Conservation (phyloP, 768 basidiomycete genomes). For the Phanerochaete carnosa region DNA sequence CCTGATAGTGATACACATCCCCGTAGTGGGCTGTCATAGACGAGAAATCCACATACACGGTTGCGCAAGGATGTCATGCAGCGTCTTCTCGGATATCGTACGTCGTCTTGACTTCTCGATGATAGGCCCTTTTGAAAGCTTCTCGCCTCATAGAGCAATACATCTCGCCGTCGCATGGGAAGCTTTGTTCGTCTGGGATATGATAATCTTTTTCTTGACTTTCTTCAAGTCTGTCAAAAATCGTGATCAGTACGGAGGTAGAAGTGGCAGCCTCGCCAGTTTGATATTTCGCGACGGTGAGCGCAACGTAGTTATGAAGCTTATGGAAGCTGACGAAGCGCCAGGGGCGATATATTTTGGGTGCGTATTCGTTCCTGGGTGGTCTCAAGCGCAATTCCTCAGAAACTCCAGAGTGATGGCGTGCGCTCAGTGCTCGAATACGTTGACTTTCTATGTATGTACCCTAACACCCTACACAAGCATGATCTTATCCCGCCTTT, state of each 20-base stretch:
- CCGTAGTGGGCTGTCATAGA: slow-evolving; percentile 43
- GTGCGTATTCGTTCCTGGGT: slow-evolving; percentile 35
- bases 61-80: slow-evolving; percentile 21
- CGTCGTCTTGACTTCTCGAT: too few relatives aligned
- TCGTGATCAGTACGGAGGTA: slow-evolving; percentile 13
- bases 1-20: not conserved
- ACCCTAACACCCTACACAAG: not conserved
- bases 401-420: slow-evolving; percentile 40
- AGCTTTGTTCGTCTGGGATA: slow-evolving; percentile 46
- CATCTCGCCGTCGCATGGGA: slow-evolving; percentile 42
- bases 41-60: slow-evolving; percentile 20
- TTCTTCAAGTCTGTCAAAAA: slow-evolving; percentile 39
- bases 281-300: slow-evolving; percentile 50
- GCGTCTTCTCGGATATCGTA: slow-evolving; percentile 18
- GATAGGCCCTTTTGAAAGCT: too few relatives aligned
- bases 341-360: slow-evolving; percentile 56
- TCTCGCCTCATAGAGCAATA: not conserved
- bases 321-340: not conserved
- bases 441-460: slow-evolving; percentile 36
- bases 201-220: slow-evolving; percentile 44
- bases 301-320: too few relatives aligned
- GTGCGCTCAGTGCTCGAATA: slow-evolving; percentile 45
- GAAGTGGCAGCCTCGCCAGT: slow-evolving; percentile 30
- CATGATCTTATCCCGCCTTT: not conserved
- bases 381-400: not conserved